Evolutionary conservation across 768 basidiomycete genomes (phyloP), one percentile per base, ranked within the genome.

Genomic region (Macrocybe gigantea): DNA sequence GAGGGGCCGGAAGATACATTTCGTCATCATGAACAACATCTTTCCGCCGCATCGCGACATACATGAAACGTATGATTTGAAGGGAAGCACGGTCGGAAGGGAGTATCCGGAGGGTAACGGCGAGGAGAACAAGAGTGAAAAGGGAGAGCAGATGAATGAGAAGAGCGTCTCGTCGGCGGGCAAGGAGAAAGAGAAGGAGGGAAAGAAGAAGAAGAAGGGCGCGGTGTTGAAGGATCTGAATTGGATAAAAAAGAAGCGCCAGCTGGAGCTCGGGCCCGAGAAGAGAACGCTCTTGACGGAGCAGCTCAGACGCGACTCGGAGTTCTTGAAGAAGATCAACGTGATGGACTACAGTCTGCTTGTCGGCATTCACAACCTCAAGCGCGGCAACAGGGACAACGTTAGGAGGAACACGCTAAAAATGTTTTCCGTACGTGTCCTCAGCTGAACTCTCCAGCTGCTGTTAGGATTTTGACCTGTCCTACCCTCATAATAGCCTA

Each of bases 1-100:
- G 0, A 76, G 79, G 33, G 96, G 96, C 0, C 71, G 78, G 39
- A 99, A 99, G 70, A 99, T 99, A 45, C 96, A 99, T 64, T 99
- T 99, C 61, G 93, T 98, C 47, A 96, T 99, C 67, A 97, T 98
- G 93, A 99, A 98, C 73, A 99, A 99, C 64, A 77, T 99, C 30
- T 97, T 99, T 69, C 95, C 96, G 0, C 87, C 96, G 0, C 95
- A 98, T 68, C 83, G 92, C 54, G 96, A 99, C 63, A 77, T 98
- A 38, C 96, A 99, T 66, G 96, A 97, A 71, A 95, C 94, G 31
- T 98, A 88, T 60, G 95, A 99, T 64, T 75, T 98, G 55, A 98
- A 99, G 63, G 95, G 94, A 2, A 91, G 88, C 41, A 93, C 94
- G 0, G 82, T 95, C 1, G 95, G 94, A 0, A 73, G 95, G 22